A percentile compares a stretch with the other conserved stretches of the same genome.
Evolutionary conservation across 306 rosid species (phyloP).

Genomic region (Rubus idaeus): DNA sequence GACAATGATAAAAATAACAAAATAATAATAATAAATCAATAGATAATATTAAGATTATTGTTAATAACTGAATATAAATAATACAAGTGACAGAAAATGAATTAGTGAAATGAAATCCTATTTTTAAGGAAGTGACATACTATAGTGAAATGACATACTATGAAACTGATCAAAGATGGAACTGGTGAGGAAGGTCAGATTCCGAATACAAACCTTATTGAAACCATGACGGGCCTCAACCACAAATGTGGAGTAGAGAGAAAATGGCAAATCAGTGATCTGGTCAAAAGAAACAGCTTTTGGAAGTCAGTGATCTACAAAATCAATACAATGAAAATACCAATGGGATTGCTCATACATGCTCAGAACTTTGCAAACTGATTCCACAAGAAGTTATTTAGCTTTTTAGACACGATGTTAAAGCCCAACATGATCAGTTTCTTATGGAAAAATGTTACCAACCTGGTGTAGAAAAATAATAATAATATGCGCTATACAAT

Average conservation of each 20-base stretch:
- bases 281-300: constrained; percentile 43
- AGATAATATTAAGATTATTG: neutral
- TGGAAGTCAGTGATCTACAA: neutral
- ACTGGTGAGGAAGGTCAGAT: neutral
- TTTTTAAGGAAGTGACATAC: no score
- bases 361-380: neutral
- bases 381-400: constrained; percentile 8
- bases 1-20: neutral
- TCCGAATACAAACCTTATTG: constrained; percentile 60
- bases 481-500: neutral
- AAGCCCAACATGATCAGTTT: neutral
- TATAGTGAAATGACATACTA: constrained; percentile 2
- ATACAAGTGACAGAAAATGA: neutral
- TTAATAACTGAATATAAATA: neutral
- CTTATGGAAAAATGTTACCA: neutral
- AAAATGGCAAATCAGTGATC: constrained; percentile 90
- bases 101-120: constrained; percentile 9
- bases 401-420: neutral
- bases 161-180: constrained; percentile 13
- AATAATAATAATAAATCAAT: neutral
- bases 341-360: constrained; percentile 4
- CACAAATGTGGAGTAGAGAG: constrained; percentile 95
- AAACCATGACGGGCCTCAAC: constrained; percentile 95
- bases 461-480: neutral
- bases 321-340: constrained; percentile 9